Evolutionary conservation across 805 yeast genomes (phyloP), one percentile per base, ranked within the genome.

Genomic region (Schwanniomyces occidentalis): DNA sequence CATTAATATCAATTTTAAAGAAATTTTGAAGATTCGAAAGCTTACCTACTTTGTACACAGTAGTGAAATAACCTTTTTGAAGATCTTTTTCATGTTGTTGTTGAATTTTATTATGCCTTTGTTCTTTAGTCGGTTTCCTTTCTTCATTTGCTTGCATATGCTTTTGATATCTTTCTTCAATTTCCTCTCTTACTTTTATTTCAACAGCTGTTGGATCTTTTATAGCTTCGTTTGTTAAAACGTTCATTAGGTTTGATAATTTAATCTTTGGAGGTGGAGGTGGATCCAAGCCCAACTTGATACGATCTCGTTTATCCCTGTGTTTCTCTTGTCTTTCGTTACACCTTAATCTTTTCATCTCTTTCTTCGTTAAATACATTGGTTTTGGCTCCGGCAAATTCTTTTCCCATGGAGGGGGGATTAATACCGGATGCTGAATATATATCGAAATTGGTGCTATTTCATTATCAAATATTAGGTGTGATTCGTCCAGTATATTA

Each of bases 201-300:
- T 91, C 99, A 46, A 89, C 82, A 3, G 78, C 78, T 0, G 98
- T 91, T 1, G 99, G 98, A 53, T 93, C 95, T 40, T 75, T 70
- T 30, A 90, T 83, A 5, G 93, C 87, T 38, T 86, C 95, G 47
- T 85, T 79, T 2, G 97, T 86, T 31, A 85, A 65, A 0, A 88
- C 95, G 48, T 75, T 83, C 89, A 88, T 86, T 58, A 93, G 71
- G 54, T 91, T 93, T 27, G 83, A 77, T 27, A 88, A 65, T 49
- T 84, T 86, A 16, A 93, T 84, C 57, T 91, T 93, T 3, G 96
- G 95, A 5, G 83, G 83, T 0, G 96, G 96, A 4, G 95, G 83
- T 0, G 95, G 84, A 30, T 83, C 86, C 13, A 90, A 61, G 0
- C 99, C 99, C 4, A 86, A 63, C 38, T 80, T 75, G 16, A 90